These are phyloP conservation scores for Botrytis squamosa DNA, from an alignment of 2,329 filamentous ascomycete genomes.

Conservation along the genomic window DNA sequence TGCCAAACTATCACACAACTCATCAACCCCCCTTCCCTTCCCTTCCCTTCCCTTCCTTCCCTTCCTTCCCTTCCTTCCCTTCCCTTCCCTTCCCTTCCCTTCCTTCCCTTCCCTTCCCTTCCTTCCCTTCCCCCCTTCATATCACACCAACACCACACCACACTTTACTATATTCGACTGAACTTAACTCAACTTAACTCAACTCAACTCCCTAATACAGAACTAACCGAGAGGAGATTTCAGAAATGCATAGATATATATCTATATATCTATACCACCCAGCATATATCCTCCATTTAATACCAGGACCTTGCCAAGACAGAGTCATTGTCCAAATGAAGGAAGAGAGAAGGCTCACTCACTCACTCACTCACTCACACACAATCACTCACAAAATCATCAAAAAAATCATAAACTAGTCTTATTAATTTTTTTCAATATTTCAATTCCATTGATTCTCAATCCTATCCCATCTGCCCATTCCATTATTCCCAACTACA, in stretches of 20 bases:
- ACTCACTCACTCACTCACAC: neutral
- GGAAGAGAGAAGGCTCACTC: neutral
- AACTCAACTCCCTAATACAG: neutral
- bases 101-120: too few species aligned
- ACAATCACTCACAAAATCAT: neutral
- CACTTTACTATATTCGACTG: too few species aligned
- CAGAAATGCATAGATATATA: neutral
- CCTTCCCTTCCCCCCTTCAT: too few species aligned
- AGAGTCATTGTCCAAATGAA: neutral
- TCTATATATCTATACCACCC: neutral
- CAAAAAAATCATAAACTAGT: neutral
- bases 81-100: too few species aligned
- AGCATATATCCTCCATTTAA: neutral
- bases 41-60: too few species aligned
- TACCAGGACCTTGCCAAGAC: neutral
- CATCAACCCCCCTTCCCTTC: too few species aligned
- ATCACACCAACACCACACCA: too few species aligned
- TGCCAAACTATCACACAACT: too few species aligned
- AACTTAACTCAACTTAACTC: too few species aligned
- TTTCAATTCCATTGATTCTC: constrained; percentile 3
- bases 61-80: too few species aligned
- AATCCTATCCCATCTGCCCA: neutral
- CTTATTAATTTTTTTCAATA: neutral
- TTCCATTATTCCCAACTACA: neutral
- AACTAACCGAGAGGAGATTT: neutral